phyloP scores from a whole-genome alignment of 2,329 filamentous ascomycete species.

The Penicillium olsonii region DNA sequence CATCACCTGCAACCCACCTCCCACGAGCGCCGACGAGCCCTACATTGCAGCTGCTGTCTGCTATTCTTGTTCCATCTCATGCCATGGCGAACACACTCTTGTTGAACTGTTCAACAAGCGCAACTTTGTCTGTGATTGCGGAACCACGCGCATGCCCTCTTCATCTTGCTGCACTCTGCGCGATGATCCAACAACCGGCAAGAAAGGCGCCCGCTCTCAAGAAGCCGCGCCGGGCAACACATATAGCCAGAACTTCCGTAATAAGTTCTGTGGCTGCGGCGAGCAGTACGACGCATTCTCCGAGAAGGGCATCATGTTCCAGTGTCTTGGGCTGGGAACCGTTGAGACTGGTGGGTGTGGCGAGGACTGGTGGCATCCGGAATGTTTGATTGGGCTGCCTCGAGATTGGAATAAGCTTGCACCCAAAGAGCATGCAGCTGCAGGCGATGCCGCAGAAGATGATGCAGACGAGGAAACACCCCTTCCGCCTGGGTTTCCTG shows the following conservation, averaged over 20 bases:
- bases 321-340: slow-evolving; percentile 83
- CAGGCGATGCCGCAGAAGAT: slow-evolving; percentile 24
- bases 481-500: slow-evolving; percentile 80
- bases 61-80: slow-evolving; percentile 95
- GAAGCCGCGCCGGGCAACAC: slow-evolving; percentile 69
- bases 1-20: slow-evolving; percentile 86
- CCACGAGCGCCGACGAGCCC: slow-evolving; percentile 60
- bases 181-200: slow-evolving; percentile 69
- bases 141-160: slow-evolving; percentile 74
- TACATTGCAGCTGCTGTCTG: slow-evolving; percentile 81
- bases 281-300: slow-evolving; percentile 84
- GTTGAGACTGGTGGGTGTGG: slow-evolving; percentile 84
- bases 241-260: slow-evolving; percentile 95
- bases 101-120: slow-evolving; percentile 96
- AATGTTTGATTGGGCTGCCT: slow-evolving; percentile 80
- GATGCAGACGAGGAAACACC: slow-evolving; percentile 58
- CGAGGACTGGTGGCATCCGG: slow-evolving; percentile 97
- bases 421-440: slow-evolving; percentile 19
- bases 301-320: slow-evolving; percentile 97
- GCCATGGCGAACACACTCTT: slow-evolving; percentile 90
- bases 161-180: slow-evolving; percentile 76
- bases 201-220: slow-evolving; percentile 78
- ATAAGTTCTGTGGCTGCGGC: slow-evolving; percentile 86
- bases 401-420: slow-evolving; percentile 60
- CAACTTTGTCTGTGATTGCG: slow-evolving; percentile 95